phyloP scores from a whole-genome alignment of 805 yeast genomes.

The Saccharomyces cerevisiae region DNA sequence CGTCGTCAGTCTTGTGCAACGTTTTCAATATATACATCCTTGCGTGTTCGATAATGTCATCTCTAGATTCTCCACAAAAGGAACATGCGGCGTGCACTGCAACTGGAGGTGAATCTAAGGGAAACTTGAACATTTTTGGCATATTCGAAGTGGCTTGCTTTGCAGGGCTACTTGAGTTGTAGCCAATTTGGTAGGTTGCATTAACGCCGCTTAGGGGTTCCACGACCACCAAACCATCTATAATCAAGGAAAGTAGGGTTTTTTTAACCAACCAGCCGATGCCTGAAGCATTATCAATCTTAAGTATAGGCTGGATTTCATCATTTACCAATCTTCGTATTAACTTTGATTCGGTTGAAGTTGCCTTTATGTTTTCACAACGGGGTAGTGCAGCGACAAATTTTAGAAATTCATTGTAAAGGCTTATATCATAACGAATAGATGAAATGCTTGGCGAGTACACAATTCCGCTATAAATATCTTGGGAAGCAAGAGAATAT shows the following conservation, averaged over 20 bases:
- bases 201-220: slow-evolving; percentile 84
- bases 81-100: slow-evolving; percentile 73
- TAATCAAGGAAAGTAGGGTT: slow-evolving; percentile 53
- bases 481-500: slow-evolving; percentile 6
- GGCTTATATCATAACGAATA: slow-evolving; percentile 35
- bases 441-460: slow-evolving; percentile 37
- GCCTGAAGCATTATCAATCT: slow-evolving; percentile 56
- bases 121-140: slow-evolving; percentile 36
- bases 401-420: slow-evolving; percentile 33
- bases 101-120: slow-evolving; percentile 51
- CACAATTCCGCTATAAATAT: slow-evolving; percentile 16
- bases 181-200: slow-evolving; percentile 50
- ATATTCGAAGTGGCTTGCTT: slow-evolving; percentile 17
- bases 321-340: slow-evolving; percentile 60
- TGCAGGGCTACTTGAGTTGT: slow-evolving; percentile 5
- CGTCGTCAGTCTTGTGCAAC: slow-evolving; percentile 29
- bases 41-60: slow-evolving; percentile 65
- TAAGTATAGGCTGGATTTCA: slow-evolving; percentile 70
- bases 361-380: slow-evolving; percentile 32
- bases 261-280: slow-evolving; percentile 55
- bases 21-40: slow-evolving; percentile 63
- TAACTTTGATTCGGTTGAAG: slow-evolving; percentile 41
- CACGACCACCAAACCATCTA: slow-evolving; percentile 72
- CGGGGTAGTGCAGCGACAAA: slow-evolving; percentile 32
- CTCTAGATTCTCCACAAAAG: slow-evolving; percentile 73